phyloP scores from a whole-genome alignment of 495 filamentous ascomycete genomes.

The Collariella sp. region DNA sequence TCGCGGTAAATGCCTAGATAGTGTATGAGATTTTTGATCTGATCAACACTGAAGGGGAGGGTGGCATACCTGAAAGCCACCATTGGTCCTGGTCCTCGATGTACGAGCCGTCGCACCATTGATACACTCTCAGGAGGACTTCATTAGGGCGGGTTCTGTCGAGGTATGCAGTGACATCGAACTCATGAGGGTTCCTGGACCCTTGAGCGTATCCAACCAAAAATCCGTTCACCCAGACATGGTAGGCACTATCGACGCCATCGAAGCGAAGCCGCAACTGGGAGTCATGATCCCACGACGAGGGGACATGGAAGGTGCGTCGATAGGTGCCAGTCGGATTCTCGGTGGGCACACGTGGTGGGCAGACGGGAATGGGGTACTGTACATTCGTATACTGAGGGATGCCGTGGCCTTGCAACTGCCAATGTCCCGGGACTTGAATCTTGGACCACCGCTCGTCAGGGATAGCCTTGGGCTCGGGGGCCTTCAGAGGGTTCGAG shows the following conservation, averaged over 20 bases:
- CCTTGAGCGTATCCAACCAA: slow-evolving; percentile 57
- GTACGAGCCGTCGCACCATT: slow-evolving; percentile 55
- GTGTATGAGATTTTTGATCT: not conserved
- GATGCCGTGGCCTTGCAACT: slow-evolving; percentile 53
- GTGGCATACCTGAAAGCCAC: slow-evolving; percentile 43
- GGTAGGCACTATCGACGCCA: slow-evolving; percentile 59
- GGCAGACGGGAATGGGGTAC: slow-evolving; percentile 52
- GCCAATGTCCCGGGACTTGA: slow-evolving; percentile 58
- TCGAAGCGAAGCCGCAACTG: slow-evolving; percentile 56
- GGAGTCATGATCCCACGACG: slow-evolving; percentile 19
- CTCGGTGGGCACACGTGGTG: slow-evolving; percentile 48
- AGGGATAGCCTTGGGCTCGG: slow-evolving; percentile 26
- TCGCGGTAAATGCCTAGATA: slow-evolving; percentile 53
- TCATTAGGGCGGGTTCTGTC: slow-evolving; percentile 38
- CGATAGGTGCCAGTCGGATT: slow-evolving; percentile 58
- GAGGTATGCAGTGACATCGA: slow-evolving; percentile 46
- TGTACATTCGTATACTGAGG: slow-evolving; percentile 55
- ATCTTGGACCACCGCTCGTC: slow-evolving; percentile 41
- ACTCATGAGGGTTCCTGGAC: slow-evolving; percentile 54
- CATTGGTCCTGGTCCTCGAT: slow-evolving; percentile 58
- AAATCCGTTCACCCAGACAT: slow-evolving; percentile 53
- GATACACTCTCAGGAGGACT: slow-evolving; percentile 51
- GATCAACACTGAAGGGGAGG: not conserved
- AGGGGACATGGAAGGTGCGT: slow-evolving; percentile 44
- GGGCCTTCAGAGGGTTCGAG: slow-evolving; percentile 39